Conservation (phyloP, 176 grass and related monocot species). For the Areca catechu region DNA sequence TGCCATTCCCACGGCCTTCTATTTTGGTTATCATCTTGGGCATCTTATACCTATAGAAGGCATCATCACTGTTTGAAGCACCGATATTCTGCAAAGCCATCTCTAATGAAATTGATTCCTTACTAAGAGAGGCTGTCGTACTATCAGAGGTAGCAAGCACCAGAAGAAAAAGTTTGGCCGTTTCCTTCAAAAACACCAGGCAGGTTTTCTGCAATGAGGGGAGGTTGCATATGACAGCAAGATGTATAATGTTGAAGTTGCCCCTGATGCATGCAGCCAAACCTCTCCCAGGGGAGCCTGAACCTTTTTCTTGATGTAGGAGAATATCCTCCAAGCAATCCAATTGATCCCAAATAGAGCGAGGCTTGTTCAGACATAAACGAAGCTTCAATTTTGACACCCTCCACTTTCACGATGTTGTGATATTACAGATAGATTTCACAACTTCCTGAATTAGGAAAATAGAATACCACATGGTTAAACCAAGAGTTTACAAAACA, state of each 20-base stretch:
- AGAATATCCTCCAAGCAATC: slow-evolving; percentile 52
- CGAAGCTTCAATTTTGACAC: slow-evolving; percentile 29
- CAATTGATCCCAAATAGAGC: slow-evolving; percentile 38
- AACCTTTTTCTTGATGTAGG: slow-evolving; percentile 32
- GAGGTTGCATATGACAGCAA: slow-evolving; percentile 13
- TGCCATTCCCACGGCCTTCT: slow-evolving; percentile 25
- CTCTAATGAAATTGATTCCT: neutral
- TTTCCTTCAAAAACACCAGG: slow-evolving; percentile 16
- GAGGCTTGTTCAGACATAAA: slow-evolving; percentile 52
- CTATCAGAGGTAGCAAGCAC: neutral
- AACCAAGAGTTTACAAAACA: too few relatives aligned
- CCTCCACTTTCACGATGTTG: slow-evolving; percentile 32
- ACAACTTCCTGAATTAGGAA: slow-evolving; percentile 20
- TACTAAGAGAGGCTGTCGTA: too few relatives aligned
- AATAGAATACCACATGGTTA: neutral
- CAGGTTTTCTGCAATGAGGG: neutral
- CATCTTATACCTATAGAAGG: slow-evolving; percentile 35
- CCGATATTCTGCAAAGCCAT: slow-evolving; percentile 30
- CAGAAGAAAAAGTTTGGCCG: neutral
- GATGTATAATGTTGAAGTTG: slow-evolving; percentile 1
- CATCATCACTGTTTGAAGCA: slow-evolving; percentile 26
- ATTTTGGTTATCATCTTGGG: slow-evolving; percentile 31
- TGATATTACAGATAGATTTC: slow-evolving; percentile 4
- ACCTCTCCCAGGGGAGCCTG: slow-evolving; percentile 7
- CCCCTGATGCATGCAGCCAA: slow-evolving; percentile 36